Conservation (phyloP, 164 flowering plant species). For the Echeveria elegans region DNA sequence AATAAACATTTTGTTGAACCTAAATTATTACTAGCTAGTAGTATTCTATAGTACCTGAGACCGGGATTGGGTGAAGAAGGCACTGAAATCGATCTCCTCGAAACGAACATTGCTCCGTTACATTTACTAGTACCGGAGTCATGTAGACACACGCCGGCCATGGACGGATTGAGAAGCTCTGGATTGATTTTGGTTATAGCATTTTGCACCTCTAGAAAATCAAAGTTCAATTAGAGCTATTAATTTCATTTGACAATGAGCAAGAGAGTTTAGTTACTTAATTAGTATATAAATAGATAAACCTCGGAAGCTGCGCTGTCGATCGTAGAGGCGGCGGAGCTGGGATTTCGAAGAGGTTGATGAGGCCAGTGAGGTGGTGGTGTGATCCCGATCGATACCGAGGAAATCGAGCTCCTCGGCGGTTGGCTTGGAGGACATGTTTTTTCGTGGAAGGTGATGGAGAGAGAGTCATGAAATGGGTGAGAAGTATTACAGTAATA, state of each 20-base stretch:
- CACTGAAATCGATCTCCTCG: conserved; percentile 15
- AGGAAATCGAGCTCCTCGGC: too few relatives aligned
- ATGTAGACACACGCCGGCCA: conserved; percentile 18
- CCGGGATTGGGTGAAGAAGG: conserved; percentile 24
- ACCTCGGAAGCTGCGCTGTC: conserved; percentile 43
- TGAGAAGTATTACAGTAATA: too few relatives aligned
- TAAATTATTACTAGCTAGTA: too few relatives aligned
- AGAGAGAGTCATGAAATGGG: too few relatives aligned
- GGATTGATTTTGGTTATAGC: conserved; percentile 63
- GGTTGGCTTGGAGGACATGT: too few relatives aligned
- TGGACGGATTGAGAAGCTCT: conserved; percentile 36
- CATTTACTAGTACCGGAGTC: not conserved
- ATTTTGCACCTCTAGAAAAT: conserved; percentile 31
- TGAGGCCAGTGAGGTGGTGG: conserved; percentile 11
- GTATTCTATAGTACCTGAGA: conserved; percentile 23
- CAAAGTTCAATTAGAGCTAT: not conserved
- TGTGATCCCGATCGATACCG: too few relatives aligned
- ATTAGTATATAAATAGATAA: too few relatives aligned
- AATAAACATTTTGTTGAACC: too few relatives aligned
- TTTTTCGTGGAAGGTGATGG: too few relatives aligned
- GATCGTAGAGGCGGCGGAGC: conserved; percentile 24
- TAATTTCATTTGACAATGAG: not conserved
- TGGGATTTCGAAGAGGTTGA: conserved; percentile 17
- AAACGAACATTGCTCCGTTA: not conserved
- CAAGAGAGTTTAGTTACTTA: too few relatives aligned